These are phyloP conservation scores for Aeminium ludgeri DNA, from an alignment of 495 filamentous ascomycete species.

Conservation along the genomic window DNA sequence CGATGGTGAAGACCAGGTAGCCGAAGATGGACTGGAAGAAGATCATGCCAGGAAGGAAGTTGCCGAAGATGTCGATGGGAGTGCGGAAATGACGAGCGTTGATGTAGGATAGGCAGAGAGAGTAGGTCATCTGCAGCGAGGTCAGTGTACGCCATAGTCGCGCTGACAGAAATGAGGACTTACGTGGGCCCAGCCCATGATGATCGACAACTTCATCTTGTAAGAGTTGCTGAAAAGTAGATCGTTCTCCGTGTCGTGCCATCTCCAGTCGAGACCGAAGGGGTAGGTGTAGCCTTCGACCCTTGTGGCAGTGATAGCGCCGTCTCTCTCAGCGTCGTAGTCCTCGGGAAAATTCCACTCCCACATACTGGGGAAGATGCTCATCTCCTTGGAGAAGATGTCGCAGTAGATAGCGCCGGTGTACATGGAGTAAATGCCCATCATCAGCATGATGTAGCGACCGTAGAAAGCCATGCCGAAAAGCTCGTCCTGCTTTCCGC, in stretches of 20 bases:
- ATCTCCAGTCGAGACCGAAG: conserved; percentile 90
- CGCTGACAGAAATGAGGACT: conserved; percentile 17
- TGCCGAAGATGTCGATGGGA: conserved; percentile 86
- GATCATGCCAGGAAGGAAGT: conserved; percentile 94
- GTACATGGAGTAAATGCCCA: conserved; percentile 93
- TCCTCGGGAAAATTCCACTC: conserved; percentile 46
- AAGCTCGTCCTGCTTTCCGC: conserved; percentile 82
- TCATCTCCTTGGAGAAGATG: conserved; percentile 80
- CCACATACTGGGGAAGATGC: conserved; percentile 81
- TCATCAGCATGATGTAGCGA: conserved; percentile 94
- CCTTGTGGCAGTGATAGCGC: conserved; percentile 42
- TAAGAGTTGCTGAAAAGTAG: conserved; percentile 90
- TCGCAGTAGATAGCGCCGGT: conserved; percentile 98
- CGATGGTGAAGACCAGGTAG: conserved; percentile 80
- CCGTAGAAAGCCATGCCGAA: conserved; percentile 98
- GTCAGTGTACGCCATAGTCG: conserved; percentile 3
- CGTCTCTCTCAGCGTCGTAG: conserved; percentile 37
- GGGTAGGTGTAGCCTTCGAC: conserved; percentile 69
- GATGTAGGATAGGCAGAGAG: conserved; percentile 77
- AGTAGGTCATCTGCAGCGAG: conserved; percentile 71
- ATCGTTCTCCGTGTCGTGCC: conserved; percentile 89
- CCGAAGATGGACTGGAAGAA: conserved; percentile 99
- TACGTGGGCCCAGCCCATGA: conserved; percentile 84
- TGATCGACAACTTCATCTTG: conserved; percentile 99
- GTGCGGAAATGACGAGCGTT: conserved; percentile 91